Percentiles rank a stretch among this genome's conserved stretches.
Evolutionary conservation across 140 eudicot genomes (phyloP).

Genomic region (Bidens hawaiensis): DNA sequence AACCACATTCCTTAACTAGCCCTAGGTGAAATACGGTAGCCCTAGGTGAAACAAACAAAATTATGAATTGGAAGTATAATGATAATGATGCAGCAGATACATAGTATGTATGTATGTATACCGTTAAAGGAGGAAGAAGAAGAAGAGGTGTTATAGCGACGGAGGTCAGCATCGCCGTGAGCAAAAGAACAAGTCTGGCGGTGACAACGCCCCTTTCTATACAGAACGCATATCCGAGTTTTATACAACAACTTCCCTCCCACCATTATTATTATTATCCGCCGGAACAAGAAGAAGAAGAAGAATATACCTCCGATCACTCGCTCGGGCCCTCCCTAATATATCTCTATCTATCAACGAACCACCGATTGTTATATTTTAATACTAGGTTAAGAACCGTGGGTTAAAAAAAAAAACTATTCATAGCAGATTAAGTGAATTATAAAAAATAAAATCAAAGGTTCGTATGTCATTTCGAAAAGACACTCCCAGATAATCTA

Average conservation of each 20-base stretch:
- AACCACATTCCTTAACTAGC: no score
- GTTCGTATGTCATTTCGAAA: no score
- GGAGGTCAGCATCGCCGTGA: constrained; percentile 87
- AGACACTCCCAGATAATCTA: no score
- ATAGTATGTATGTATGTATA: constrained; percentile 11
- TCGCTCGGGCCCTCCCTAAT: no score
- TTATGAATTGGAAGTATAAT: no score
- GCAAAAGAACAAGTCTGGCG: constrained; percentile 84
- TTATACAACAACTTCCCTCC: constrained; percentile 53
- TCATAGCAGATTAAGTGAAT: no score
- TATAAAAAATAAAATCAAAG: no score
- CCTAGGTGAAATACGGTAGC: no score
- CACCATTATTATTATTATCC: constrained; percentile 60
- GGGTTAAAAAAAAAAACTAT: no score
- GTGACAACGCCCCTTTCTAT: constrained; percentile 59
- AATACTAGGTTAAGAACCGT: no score
- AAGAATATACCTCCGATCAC: constrained; percentile 1
- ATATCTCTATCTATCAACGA: no score
- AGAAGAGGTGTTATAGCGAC: constrained; percentile 32
- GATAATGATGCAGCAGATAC: constrained; percentile 1
- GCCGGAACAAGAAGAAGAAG: constrained; percentile 9
- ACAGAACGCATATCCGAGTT: constrained; percentile 63
- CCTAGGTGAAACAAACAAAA: constrained; percentile 17
- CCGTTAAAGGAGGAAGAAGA: constrained; percentile 54
- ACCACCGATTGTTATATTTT: no score